Evolutionary conservation across 805 yeast genomes (phyloP), one percentile per base, ranked within the genome.

Genomic region (Wickerhamomyces canadensis): DNA sequence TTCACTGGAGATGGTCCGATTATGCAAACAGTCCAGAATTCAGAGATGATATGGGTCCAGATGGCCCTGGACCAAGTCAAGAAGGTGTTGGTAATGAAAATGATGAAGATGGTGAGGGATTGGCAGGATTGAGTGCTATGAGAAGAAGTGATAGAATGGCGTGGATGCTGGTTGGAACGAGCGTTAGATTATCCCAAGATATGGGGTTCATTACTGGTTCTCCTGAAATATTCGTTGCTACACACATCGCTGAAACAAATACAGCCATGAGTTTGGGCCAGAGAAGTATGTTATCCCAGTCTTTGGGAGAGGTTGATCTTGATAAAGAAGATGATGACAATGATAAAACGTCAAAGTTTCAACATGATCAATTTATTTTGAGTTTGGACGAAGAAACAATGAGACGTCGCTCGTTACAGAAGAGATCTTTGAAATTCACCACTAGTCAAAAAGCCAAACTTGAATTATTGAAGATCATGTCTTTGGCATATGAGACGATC

Each of bases 161-260:
- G 0, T 89, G 95, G 91, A 84, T 88, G 93, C 72, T 87, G 42
- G 79, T 86, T 33, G 96, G 97, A 3, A 78, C 85, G 2, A 89
- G 94, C 0, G 82, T 86, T 2, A 67, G 97, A 39, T 62, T 89
- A 29, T 93, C 95, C 4, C 95, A 86, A 55, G 93, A 84, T 56
- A 78, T 83, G 76, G 86, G 86, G 4, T 74, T 87, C 49, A 75
- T 86, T 65, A 85, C 84, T 31, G 73, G 76, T 15, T 77, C 84
- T 41, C 70, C 88, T 9, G 73, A 81, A 48, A 76, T 88, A 6
- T 84, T 83, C 52, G 63, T 88, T 38, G 95, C 95, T 0, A 77
- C 95, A 0, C 95, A 88, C 57, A 67, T 83, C 29, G 76, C 94
- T 3, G 98, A 89, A 56, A 80, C 87, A 15, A 76, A 80, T 47